Conservation (phyloP, 768 basidiomycete species). For the Podaxis sp. region DNA sequence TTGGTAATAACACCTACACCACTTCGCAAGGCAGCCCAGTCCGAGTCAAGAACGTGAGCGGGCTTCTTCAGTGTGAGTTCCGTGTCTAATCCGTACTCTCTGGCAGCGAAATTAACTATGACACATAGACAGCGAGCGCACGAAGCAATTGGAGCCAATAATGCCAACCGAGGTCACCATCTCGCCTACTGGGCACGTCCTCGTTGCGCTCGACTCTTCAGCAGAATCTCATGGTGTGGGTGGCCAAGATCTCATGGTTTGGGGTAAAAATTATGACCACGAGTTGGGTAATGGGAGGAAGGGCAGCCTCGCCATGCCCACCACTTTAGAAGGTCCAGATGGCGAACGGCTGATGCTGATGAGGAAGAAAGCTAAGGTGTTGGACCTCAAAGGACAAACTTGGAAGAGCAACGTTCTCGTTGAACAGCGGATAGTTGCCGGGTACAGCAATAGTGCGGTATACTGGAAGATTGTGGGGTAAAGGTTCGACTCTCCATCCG, state of each 20-base stretch:
- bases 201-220: slow-evolving; percentile 66
- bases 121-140: slow-evolving; percentile 58
- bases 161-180: slow-evolving; percentile 58
- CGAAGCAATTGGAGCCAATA: slow-evolving; percentile 58
- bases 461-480: slow-evolving; percentile 58
- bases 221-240: slow-evolving; percentile 43
- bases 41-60: slow-evolving; percentile 76
- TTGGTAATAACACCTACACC: slow-evolving; percentile 65
- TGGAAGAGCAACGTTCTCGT: slow-evolving; percentile 60
- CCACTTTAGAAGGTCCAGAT: slow-evolving; percentile 42
- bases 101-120: not conserved
- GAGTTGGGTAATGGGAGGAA: slow-evolving; percentile 77
- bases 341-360: slow-evolving; percentile 60
- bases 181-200: slow-evolving; percentile 71
- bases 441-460: slow-evolving; percentile 59
- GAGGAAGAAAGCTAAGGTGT: slow-evolving; percentile 45
- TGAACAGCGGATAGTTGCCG: slow-evolving; percentile 59
- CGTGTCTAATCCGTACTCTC: not conserved
- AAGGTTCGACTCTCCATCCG: not conserved
- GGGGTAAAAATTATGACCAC: slow-evolving; percentile 71
- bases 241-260: slow-evolving; percentile 64
- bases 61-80: slow-evolving; percentile 77
- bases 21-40: slow-evolving; percentile 68
- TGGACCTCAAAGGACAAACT: slow-evolving; percentile 53
- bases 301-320: slow-evolving; percentile 51